Evolutionary conservation across 352 stramenopile species (phyloP), one percentile per base, ranked within the genome.

Genomic region (Globisporangium viniferum): DNA sequence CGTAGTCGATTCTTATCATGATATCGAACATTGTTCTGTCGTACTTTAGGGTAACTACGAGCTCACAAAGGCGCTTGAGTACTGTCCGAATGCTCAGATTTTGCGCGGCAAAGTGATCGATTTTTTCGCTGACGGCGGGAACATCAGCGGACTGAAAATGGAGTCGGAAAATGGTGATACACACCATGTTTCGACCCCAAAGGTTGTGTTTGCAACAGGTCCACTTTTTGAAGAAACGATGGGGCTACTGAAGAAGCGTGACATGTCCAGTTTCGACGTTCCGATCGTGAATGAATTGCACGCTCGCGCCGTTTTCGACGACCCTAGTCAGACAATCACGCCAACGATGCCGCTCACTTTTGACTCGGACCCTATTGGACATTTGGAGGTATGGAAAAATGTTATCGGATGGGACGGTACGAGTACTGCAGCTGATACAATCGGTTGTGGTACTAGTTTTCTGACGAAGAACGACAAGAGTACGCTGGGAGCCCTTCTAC

Each of bases 221-320:
- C 86, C 86, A 27, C 69, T 90, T 35, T 88, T 91, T 36, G 79
- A 91, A 62, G 74, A 83, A 33, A 91, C 86, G n/a, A 36, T 93
- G 24, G 70, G 68, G 29, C 68, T 93, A 64, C 73, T 93, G 22
- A 86, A 81, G 62, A 74, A 83, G 64, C 68, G 76, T 2, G 72
- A 77, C 20, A 61, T 89, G 49, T 88, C 81, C 27, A 82, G 73
- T 68, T 88, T 80, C 49, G 60, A 86, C 15, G 71, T 90, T 33
- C 78, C 79, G 24, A 88, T 93, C 68, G 81, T 91, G 64, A 90
- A 93, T 53, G 85, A 93, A 39, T 59, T 93, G 29, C 85, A 93
- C 69, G 84, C 79, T 31, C 85, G 85, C 12, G 85, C 84, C 0
- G 80, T 90, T 1, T 80, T 91, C 29, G 80, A 90, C 55, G 85